Conservation (phyloP, 2,329 filamentous ascomycete genomes). For the Talaromyces sp. region DNA sequence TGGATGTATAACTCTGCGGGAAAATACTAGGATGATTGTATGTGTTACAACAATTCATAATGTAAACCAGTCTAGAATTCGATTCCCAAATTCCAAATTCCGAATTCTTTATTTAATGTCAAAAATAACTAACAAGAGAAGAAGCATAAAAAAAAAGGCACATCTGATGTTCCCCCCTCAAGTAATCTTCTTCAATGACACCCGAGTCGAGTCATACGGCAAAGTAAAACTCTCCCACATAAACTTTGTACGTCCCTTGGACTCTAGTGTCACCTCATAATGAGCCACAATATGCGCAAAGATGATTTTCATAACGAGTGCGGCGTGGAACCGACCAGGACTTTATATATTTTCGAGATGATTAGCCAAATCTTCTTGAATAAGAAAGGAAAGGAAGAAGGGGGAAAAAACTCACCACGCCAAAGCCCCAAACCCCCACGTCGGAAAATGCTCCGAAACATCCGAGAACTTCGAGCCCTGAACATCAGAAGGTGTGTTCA, state of each 20-base stretch:
- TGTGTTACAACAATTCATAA: neutral
- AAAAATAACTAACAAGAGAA: too few relatives aligned
- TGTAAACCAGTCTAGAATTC: neutral
- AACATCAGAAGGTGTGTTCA: neutral
- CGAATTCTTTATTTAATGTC: too few relatives aligned
- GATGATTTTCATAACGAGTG: neutral
- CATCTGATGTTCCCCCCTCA: neutral
- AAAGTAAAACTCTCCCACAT: constrained; percentile 1
- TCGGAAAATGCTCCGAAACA: neutral
- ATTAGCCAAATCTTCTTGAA: neutral
- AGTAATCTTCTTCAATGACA: neutral
- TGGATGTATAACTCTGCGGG: too few relatives aligned
- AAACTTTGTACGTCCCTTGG: neutral
- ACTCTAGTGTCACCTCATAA: neutral
- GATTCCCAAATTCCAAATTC: neutral
- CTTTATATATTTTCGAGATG: neutral
- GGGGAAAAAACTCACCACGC: neutral
- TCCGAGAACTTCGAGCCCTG: neutral
- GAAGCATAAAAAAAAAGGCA: too few relatives aligned
- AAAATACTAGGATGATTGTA: too few relatives aligned
- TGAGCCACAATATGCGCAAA: neutral
- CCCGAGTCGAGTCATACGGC: neutral
- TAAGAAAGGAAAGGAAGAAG: neutral
- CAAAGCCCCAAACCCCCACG: neutral
- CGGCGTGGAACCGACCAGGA: neutral